Conservation (phyloP, 2,329 filamentous ascomycete genomes). For the Atkinsonella hypoxylon region DNA sequence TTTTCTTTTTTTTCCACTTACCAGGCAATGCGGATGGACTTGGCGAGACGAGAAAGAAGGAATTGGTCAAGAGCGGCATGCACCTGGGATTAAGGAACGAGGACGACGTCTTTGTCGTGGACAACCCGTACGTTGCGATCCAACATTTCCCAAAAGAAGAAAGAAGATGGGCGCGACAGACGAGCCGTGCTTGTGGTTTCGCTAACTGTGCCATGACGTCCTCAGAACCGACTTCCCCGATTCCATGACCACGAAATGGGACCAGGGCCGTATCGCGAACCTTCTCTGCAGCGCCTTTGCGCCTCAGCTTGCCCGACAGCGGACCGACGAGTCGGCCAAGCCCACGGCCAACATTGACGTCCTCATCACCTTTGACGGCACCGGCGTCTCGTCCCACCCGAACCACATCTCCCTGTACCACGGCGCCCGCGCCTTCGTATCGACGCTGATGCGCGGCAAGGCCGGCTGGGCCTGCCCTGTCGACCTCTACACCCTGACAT, state of each 20-base stretch:
- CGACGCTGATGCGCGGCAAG: constrained; percentile 49
- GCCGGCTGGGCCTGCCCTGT: constrained; percentile 60
- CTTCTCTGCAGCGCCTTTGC: constrained; percentile 66
- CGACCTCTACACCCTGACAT: constrained; percentile 73
- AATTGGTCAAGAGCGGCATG: constrained; percentile 70
- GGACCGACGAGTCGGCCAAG: constrained; percentile 18
- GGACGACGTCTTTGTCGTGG: constrained; percentile 76
- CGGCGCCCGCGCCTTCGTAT: constrained; percentile 64
- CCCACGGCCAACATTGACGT: constrained; percentile 56
- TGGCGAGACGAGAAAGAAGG: constrained; percentile 69
- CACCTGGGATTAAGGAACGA: constrained; percentile 61
- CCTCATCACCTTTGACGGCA: constrained; percentile 79
- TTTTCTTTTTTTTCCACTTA: too few species aligned
- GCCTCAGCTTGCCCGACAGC: constrained; percentile 40
- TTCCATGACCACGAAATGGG: constrained; percentile 75
- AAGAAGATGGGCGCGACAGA: neutral
- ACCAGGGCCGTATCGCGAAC: constrained; percentile 53
- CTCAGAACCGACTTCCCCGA: constrained; percentile 60
- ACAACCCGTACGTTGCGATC: constrained; percentile 48
- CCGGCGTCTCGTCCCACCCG: constrained; percentile 75
- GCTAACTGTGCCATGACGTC: too few species aligned
- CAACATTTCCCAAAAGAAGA: neutral
- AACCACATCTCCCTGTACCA: constrained; percentile 88
- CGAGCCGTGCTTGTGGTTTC: neutral
- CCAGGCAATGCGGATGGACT: constrained; percentile 79